Base-by-base conservation (phyloP, 1,139 yeast species). In the Chernovozyma aurita region DNA sequence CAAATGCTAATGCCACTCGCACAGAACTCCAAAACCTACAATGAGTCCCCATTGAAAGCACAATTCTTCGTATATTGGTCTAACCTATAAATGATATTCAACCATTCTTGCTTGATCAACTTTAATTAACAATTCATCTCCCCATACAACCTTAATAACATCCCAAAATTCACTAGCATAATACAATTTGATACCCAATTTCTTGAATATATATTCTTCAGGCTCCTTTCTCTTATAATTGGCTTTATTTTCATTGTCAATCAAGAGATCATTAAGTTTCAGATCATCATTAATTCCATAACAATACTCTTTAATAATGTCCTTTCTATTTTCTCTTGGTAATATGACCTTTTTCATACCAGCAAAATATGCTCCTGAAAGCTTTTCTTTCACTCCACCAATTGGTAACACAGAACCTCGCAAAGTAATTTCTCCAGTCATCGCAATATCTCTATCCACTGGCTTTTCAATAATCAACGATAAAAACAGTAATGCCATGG, bases 391-490 rank as follows among this genome's bases (percentile, higher is more conserved):
- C 24, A 88, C 73, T 1, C 97, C 97, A 4, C 97, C 97, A 47
- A 88, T 88, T 4, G 95, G 95, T 36, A 88, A 65, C 0, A 88
- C 85, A 49, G 84, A 76, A 2, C 97, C 96, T 26, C 95, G 70
- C 18, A 88, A 68, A 0, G 96, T 86, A 46, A 88, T 81, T 54
- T 88, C 97, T 4, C 97, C 97, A 0, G 97, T 88, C 95, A 88
- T 85, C 39, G 97, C 96, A 40, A 86, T 63, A 38, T 75, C 70
- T 12, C 74, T 59, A 5, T 85, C 80, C 11, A 87, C 84, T 0
- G 88, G 81, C 42, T 70, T 73, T 42, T 80, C 74, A 37, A 86
- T 58, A 3, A 88, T 71, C 40, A 85, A 65, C 0, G 95, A 86
- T 31, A 88, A 62, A 38, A 88, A 66, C 54, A 88, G 85, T 34